A percentile compares a stretch with the other conserved stretches of the same genome.
phyloP scores from a whole-genome alignment of 768 basidiomycete species.

The Tylopilus rubrobrunneus region DNA sequence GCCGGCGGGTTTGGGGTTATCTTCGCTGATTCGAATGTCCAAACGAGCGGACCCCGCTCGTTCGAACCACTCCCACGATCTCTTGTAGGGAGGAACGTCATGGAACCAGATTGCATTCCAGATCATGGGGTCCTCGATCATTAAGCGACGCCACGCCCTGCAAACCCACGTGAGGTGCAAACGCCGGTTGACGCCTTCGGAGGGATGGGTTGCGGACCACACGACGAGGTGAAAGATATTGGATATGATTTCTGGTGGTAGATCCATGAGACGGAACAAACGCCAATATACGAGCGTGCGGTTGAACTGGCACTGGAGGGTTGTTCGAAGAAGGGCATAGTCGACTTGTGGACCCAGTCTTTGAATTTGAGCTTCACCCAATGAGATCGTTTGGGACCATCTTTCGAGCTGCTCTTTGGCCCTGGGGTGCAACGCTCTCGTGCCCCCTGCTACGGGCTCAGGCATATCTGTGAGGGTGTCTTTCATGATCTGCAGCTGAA shows the following conservation, averaged over 20 bases:
- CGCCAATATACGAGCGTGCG: slow-evolving; percentile 32
- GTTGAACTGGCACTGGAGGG: slow-evolving; percentile 17
- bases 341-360: slow-evolving; percentile 19
- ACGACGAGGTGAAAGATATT: slow-evolving; percentile 59
- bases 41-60: slow-evolving; percentile 52
- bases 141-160: slow-evolving; percentile 48
- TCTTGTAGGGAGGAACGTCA: slow-evolving; percentile 45
- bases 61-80: slow-evolving; percentile 54
- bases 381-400: slow-evolving; percentile 16
- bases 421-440: not conserved
- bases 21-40: slow-evolving; percentile 60
- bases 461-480: slow-evolving; percentile 15
- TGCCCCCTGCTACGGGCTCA: slow-evolving; percentile 13
- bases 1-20: slow-evolving; percentile 22
- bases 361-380: slow-evolving; percentile 21
- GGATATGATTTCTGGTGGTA: slow-evolving; percentile 63
- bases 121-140: slow-evolving; percentile 45
- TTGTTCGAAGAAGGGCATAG: slow-evolving; percentile 8
- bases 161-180: slow-evolving; percentile 58
- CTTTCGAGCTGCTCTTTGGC: slow-evolving; percentile 2
- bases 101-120: slow-evolving; percentile 69
- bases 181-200: slow-evolving; percentile 37
- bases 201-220: slow-evolving; percentile 45
- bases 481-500: slow-evolving; percentile 19
- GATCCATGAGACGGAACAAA: slow-evolving; percentile 54